Base-by-base conservation (phyloP, 2,329 filamentous ascomycete species). In the Graphium sp. region DNA sequence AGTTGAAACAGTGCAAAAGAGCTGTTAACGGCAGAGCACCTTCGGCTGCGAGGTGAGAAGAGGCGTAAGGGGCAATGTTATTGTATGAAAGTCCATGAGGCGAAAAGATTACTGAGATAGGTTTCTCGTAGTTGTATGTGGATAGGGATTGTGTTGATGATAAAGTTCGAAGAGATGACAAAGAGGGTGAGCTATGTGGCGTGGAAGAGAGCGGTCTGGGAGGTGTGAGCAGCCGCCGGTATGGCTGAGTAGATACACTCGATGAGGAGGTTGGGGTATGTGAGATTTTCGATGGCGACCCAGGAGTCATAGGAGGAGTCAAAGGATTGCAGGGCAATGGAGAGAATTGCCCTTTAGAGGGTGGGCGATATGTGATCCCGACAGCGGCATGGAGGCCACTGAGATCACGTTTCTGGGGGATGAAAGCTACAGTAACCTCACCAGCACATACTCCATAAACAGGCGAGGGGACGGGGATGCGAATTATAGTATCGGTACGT, bases 301-400 rank as follows among this genome's bases (percentile, higher is more conserved):
- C 24, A 44, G 52, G 35, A 6, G 33, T 35, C 15, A 17, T 18
- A 5, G 35, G 31, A 5, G 36, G 30, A 19, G 35, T 35, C 7
- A 29, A 13, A 6, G 31, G 29, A 12, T 29, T 28, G 18, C 15
- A 6, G 16, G 18, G n/a, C 6, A 21, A 15, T 16, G 20, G 15
- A 24, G 10, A 11, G n/a, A 15, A 8, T 15, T 15, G 24, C 20
- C 20, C 8, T 28, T 25, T 13, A 26, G 30, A 40, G 1, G 74
- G 69, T 13, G 74, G 63, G 12, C 65, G 63, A 43, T 82, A 83
- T 2, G 76, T 83, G 38, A 83, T 76, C 10, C 70, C 75, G 36
- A 82, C 62, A 8, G 74, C 75, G 32, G 68, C 67, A 42, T 79
- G 74, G 0, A 77, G 41, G 4, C 66, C 63, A 6, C 64, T 66